Evolutionary conservation across 2,329 filamentous ascomycete genomes (phyloP), one percentile per base, ranked within the genome.

Genomic region (Ophiostoma himal-ulmi): DNA sequence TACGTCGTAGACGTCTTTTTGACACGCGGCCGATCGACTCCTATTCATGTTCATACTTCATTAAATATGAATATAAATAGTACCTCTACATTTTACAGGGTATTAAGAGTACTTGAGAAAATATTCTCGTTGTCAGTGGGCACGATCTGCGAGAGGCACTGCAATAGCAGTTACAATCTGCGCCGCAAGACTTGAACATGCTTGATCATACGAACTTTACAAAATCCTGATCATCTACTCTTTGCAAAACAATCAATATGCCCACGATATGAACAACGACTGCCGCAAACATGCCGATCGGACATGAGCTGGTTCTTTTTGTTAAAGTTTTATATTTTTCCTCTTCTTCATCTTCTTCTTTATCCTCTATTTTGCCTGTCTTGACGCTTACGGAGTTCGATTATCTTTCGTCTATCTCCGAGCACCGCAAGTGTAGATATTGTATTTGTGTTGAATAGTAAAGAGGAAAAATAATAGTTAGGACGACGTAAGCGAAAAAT

Each of bases 21-120:
- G 52, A 57, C 52, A 57, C 52, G 52, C 52, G 52, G 52, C 52
- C 52, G 52, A 57, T 57, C 52, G 52, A 14, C 52, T 48, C 5
- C 44, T 48, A 20, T 48, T 30, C 3, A 30, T 30, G 26, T 30
- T 2, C 1, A 30, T 30, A 30, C n/a, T 30, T 30, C 3, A 30
- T 30, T 30, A 30, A 30, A 30, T 3, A 30, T 30, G 30, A 30
- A 30, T 30, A 30, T 30, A 30, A 30, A 30, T 30, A 30, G 3
- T 30, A 30, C 3, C 30, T 30, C 30, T 30, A 30, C 30, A 3
- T 30, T 30, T 30, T 30, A 30, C 30, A 30, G 2, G 30, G 30
- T 30, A 30, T 30, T 30, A 30, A 30, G 3, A 3, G 30, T 30
- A 30, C 30, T 30, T 30, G 30, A 30, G 30, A 30, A 3, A 30